Conservation (phyloP, 129 eudicot species). For the Centrapalus pauciflorus region DNA sequence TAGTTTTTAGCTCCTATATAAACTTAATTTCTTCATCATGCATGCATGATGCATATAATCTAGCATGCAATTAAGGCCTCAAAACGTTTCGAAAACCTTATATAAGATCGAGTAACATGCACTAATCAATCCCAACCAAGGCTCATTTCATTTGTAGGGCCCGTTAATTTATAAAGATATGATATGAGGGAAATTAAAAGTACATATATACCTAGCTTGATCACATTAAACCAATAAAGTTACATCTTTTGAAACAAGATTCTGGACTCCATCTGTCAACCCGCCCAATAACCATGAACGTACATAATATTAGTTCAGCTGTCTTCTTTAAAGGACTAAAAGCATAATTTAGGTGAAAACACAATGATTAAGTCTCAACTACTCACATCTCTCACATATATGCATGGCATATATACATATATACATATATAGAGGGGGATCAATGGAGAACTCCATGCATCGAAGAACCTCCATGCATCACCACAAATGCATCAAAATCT, state of each 20-base stretch:
- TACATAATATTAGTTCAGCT: conserved; percentile 4
- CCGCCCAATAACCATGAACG: background rate
- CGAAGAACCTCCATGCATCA: no score
- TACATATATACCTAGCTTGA: conserved; percentile 19
- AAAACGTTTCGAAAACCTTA: conserved; percentile 13
- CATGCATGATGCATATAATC: background rate
- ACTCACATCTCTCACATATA: conserved; percentile 31
- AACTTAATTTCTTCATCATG: no score
- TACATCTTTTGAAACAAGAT: conserved; percentile 8
- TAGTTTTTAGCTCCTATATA: no score
- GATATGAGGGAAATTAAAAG: conserved; percentile 2
- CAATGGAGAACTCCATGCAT: no score
- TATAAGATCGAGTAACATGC: conserved; percentile 23
- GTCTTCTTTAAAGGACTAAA: conserved; percentile 9
- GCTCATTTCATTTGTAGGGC: conserved; percentile 4
- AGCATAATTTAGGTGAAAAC: conserved; percentile 18
- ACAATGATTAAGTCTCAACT: conserved; percentile 32
- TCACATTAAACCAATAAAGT: conserved; percentile 13
- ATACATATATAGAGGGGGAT: no score
- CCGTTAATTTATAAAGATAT: background rate
- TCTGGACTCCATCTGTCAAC: background rate
- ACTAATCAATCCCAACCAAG: conserved; percentile 20
- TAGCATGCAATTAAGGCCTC: conserved; percentile 17
- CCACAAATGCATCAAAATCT: no score
- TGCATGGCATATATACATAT: conserved; percentile 38